These are phyloP conservation scores for Laguncularia racemosa DNA, from an alignment of 345 rosid genomes.

Conservation along the genomic window DNA sequence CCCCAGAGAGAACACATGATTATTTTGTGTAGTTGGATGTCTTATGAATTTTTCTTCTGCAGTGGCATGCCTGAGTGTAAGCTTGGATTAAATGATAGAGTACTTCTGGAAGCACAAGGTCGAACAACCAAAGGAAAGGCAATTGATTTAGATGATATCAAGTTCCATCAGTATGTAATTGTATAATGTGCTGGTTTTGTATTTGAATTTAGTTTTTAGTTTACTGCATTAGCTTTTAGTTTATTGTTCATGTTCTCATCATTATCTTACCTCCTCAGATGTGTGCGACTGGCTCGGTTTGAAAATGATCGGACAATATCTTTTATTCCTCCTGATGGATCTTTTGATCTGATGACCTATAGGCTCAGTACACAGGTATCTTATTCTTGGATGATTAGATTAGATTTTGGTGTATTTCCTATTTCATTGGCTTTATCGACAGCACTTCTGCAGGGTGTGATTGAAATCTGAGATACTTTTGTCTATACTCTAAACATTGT, in stretches of 20 bases:
- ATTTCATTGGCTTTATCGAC: background rate
- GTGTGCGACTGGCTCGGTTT: conserved; percentile 94
- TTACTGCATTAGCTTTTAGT: background rate
- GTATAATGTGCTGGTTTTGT: conserved; percentile 1
- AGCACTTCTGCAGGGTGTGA: background rate
- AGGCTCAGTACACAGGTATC: conserved; percentile 93
- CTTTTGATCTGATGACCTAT: conserved; percentile 97
- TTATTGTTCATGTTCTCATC: background rate
- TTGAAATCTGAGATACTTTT: background rate
- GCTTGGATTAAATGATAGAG: conserved; percentile 92
- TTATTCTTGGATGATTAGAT: background rate
- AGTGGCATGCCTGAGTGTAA: conserved; percentile 99
- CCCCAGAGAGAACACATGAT: too few species aligned
- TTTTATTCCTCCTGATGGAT: conserved; percentile 93
- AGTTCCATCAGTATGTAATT: conserved; percentile 79
- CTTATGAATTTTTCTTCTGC: too few species aligned
- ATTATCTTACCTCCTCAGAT: conserved; percentile 33
- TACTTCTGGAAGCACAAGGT: conserved; percentile 93
- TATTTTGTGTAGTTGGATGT: too few species aligned
- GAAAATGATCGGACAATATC: conserved; percentile 97
- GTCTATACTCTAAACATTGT: background rate
- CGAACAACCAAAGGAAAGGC: conserved; percentile 92
- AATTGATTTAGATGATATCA: conserved; percentile 92
- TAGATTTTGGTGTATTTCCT: too few species aligned
- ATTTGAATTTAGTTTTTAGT: background rate